Base-by-base conservation (phyloP, 306 rosid species). In the Dalbergia cultrata region DNA sequence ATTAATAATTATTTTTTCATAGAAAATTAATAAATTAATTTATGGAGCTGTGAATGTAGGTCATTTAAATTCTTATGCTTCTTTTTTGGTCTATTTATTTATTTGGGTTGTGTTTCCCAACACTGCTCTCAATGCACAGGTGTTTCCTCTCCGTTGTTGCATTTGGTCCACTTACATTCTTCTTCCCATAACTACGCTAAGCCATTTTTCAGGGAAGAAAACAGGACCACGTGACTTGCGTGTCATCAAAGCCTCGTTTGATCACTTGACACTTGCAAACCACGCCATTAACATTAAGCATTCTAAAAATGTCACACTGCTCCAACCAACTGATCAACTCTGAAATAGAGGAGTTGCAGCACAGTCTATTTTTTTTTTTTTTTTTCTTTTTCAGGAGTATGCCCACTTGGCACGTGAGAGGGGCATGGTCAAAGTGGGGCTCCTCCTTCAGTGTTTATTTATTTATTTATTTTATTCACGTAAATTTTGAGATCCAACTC, bases 211-310 rank as follows among this genome's bases (percentile, higher is more conserved):
- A 44, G 49, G 12, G 58, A 74, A 2, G 37, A 45, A 43, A 39
- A 19, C 58, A 59, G 52, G 78, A 70, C 69, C 86, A 74, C 88
- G 85, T 79, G 92, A 76, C 52, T 84, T 70, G 79, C 87, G 88
- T 86, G 85, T 54, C 82, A 72, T 11, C 12, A 41, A 81, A 75
- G 87, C 75, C 54, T 72, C 45, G 31, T 39, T 41, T 31, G 39
- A 72, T 79, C 19, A 35, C 70, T 54, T 1, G 50, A 45, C 33
- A 17, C 93, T 87, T 92, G 58, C 77, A 90, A 90, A 86, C 77
- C 77, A 90, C 82, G 90, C 70, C 87, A 86, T 72, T 44, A 3
- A 44, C 1, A 34, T 70, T 75, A 45, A 37, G 21, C 17, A 14
- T 13, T 39, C 19, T 22, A 14, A 49, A 77, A 68, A 58, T 5